Evolutionary conservation across 2,329 filamentous ascomycete species (phyloP), one percentile per base, ranked within the genome.

Genomic region (Lizonia empirigonia): DNA sequence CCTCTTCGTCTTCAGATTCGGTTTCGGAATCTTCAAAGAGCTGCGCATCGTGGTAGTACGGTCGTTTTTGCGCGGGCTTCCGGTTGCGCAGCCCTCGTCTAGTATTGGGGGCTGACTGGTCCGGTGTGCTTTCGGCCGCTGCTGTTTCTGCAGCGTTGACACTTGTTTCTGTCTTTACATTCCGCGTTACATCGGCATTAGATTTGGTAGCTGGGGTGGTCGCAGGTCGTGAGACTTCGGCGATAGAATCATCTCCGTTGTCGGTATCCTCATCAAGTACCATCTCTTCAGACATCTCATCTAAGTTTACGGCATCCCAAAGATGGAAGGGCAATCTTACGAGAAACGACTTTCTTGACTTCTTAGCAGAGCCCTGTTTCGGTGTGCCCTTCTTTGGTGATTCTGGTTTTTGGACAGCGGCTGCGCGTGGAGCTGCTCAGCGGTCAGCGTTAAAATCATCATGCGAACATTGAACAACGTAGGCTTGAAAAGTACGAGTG

Each of bases 21-120:
- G 46, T 50, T 7, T 53, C 50, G 10, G 41, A 33, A 19, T 64
- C 64, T 13, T 71, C 67, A 30, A 69, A 71, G 3, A 69, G 42
- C 37, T 71, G 65, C 13, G 66, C 67, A 54, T 70, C 60, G 22
- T 69, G 66, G 33, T 60, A 67, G 53, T 72, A 72, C 8, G 70
- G 70, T 19, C 68, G 60, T 44, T 71, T 65, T 41, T 72, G 70
- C 15, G 70, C 67, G 26, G 69, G 66, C 32, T 67, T 69, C 45
- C 70, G 61, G 20, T 59, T 58, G 16, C 70, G 67, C n/a, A 72
- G 55, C 12, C 67, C 67, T 24, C 70, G 65, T 38, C 69, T 59
- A 4, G 63, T 58, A 13, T 60, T 51, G 22, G 64, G 39, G 15
- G 66, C 56, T 41, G 64, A 57, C 19, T 51, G 50, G 24, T 67